Evolutionary conservation across 805 yeast species (phyloP), one percentile per base, ranked within the genome.

Genomic region (Tetrapisispora taiwanensis): DNA sequence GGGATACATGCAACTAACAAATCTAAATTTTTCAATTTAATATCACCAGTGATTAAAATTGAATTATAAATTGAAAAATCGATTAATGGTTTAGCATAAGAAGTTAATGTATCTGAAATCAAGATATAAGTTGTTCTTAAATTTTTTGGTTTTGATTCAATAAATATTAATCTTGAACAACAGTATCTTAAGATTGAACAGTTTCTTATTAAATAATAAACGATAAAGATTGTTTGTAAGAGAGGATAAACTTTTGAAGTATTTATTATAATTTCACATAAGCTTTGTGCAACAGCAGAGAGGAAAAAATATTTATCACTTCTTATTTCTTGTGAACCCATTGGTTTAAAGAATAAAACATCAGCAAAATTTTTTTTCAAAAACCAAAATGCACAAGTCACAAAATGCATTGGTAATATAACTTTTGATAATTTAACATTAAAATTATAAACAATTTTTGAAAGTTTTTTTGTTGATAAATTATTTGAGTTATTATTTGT

Each of bases 41-140:
- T 46, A 19, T 48, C 47, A 10, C 47, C 44, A 30, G 49, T 37
- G 4, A 64, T 37, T 18, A 75, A 46, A 46, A 73, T 71, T 58
- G 84, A 73, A 3, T 74, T 26, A 51, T 76, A 75, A 30, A 83
- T 68, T 3, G 74, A 72, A 18, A 82, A 64, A 61, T 92, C 97
- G 38, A 84, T 80, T 39, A 86, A 54, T 0, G 87, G 84, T 56
- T 79, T 79, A 3, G 86, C 69, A 58, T 83, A 87, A 0, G 96
- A 87, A 0, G 94, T 83, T 38, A 92, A 67, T 5, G 88, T 78
- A 66, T 90, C 98, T 7, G 95, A 78, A 13, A 89, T 60, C 39
- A 92, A 63, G 32, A 90, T 84, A 58, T 90, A 97, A 44, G 59
- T 65, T 41, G 60, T 75, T 70, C 59, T 67, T 60, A 47, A 58